Base-by-base conservation (phyloP, 352 stramenopile species). In the Globisporangium spinosum region DNA sequence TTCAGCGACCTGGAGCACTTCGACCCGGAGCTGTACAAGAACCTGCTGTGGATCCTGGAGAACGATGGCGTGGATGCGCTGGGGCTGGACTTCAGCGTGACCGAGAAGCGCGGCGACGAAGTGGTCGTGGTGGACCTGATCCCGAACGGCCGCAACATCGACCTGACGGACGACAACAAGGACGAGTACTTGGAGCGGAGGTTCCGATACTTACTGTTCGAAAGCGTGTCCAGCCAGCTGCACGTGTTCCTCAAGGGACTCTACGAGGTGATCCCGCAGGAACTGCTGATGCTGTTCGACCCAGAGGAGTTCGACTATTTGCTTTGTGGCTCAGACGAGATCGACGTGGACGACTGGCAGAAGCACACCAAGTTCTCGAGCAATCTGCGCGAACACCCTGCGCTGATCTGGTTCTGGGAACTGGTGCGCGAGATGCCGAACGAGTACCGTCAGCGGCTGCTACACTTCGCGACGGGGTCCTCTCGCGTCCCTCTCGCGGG, bases 211-310 rank as follows among this genome's bases (percentile, higher is more conserved):
- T 4, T 45, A 56, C 67, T 98, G 22, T 78, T 98, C 61, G 89
- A 91, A 49, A 87, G 92, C 53, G 88, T 98, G 6, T 83, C 93
- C 35, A 65, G 65, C 6, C 89, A 97, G 68, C 72, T 97, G 4
- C 70, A 75, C 47, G 72, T 75, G 10, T 90, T 98, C 55, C 65
- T 98, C 0, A 87, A 87, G 54, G 96, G 97, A 20, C 90, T 99
- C 68, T 98, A 98, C 73, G 91, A 98, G 64, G 88, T 98, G n/a
- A 82, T 98, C 58, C 97, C 97, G 3, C 80, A 93, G 47, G 77
- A 95, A 3, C 72, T 98, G 9, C 73, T 98, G 12, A 89, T 95
- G 22, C 73, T 98, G 4, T 98, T 99, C 75, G 96, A 98, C 66
- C 96, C 96, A 47, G 92, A 98, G 71, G 94, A 98, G 38, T 45